Conservation (phyloP, 179 eudicot genomes). For the Vitellaria paradoxa region DNA sequence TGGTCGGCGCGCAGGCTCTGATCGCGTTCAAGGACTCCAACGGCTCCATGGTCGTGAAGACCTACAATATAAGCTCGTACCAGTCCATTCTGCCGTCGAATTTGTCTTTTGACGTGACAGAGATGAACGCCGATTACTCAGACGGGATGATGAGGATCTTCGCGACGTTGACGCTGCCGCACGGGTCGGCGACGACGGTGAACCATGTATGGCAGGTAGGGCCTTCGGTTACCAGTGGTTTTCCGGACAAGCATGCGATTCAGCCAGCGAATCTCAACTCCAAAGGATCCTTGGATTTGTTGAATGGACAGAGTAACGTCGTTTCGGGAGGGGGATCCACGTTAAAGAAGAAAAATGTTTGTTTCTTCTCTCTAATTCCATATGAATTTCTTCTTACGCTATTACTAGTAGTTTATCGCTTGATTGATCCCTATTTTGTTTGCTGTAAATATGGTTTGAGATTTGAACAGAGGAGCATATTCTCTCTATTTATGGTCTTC, state of each 20-base stretch:
- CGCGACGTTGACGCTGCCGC: slow-evolving; percentile 17
- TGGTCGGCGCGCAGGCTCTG: slow-evolving; percentile 36
- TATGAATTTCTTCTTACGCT: no score
- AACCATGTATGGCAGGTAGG: slow-evolving; percentile 49
- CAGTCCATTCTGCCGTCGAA: slow-evolving; percentile 13
- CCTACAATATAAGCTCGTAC: slow-evolving; percentile 22
- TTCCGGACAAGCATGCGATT: slow-evolving; percentile 31
- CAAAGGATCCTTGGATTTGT: slow-evolving; percentile 26
- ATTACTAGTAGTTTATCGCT: not conserved
- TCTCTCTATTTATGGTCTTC: not conserved
- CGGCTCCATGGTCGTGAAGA: slow-evolving; percentile 25
- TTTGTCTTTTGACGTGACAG: slow-evolving; percentile 27
- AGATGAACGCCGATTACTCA: slow-evolving; percentile 20
- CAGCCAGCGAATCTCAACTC: slow-evolving; percentile 30
- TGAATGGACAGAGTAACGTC: slow-evolving; percentile 12
- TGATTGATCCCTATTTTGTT: not conserved
- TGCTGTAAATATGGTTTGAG: not conserved
- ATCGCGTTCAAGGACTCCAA: slow-evolving; percentile 28
- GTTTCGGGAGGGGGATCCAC: slow-evolving; percentile 11
- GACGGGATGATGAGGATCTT: slow-evolving; percentile 30
- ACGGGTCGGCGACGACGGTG: slow-evolving; percentile 11
- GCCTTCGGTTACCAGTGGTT: slow-evolving; percentile 18
- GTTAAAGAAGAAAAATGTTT: slow-evolving; percentile 21
- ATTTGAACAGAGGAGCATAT: not conserved
- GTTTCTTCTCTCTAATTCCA: not conserved